A percentile compares a stretch with the other conserved stretches of the same genome.
These are phyloP conservation scores for Boletus sp. DNA, from an alignment of 1,284 basidiomycete species.

Conservation along the genomic window DNA sequence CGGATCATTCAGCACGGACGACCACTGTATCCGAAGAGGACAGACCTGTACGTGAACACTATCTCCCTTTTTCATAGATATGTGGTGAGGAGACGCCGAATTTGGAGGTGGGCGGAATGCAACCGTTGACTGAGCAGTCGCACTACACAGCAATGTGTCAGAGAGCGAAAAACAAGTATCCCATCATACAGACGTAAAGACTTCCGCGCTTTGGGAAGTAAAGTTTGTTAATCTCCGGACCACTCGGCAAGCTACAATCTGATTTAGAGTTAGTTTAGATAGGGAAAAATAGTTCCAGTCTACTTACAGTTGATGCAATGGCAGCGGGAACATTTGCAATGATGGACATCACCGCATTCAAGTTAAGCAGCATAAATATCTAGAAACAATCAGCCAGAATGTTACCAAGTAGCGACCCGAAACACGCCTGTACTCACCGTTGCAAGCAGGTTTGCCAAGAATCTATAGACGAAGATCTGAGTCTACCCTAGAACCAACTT, in stretches of 20 bases:
- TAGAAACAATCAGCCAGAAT: slow-evolving; percentile 23
- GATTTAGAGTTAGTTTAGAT: slow-evolving; percentile 5
- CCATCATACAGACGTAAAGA: slow-evolving; percentile 46
- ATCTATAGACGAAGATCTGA: slow-evolving; percentile 36
- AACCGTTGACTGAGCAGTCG: slow-evolving; percentile 35
- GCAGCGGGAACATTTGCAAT: slow-evolving; percentile 73
- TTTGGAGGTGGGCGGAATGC: slow-evolving; percentile 35
- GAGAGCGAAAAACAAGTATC: background rate
- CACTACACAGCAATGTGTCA: slow-evolving; percentile 22
- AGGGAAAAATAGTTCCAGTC: rapidly evolving
- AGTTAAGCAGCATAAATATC: slow-evolving; percentile 67
- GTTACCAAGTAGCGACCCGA: background rate
- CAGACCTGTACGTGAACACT: slow-evolving; percentile 53
- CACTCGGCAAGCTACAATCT: slow-evolving; percentile 71
- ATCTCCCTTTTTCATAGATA: slow-evolving; percentile 36
- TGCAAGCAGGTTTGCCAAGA: slow-evolving; percentile 62
- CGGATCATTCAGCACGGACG: background rate
- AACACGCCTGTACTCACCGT: slow-evolving; percentile 40
- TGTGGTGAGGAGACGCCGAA: slow-evolving; percentile 28
- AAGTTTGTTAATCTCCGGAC: slow-evolving; percentile 65
- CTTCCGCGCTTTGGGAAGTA: slow-evolving; percentile 45
- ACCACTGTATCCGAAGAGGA: background rate
- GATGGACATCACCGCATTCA: slow-evolving; percentile 73
- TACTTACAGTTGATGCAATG: slow-evolving; percentile 58
- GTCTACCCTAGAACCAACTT: background rate